These are phyloP conservation scores for Strigomonas culicis DNA, from an alignment of 208 protist species.

Conservation along the genomic window DNA sequence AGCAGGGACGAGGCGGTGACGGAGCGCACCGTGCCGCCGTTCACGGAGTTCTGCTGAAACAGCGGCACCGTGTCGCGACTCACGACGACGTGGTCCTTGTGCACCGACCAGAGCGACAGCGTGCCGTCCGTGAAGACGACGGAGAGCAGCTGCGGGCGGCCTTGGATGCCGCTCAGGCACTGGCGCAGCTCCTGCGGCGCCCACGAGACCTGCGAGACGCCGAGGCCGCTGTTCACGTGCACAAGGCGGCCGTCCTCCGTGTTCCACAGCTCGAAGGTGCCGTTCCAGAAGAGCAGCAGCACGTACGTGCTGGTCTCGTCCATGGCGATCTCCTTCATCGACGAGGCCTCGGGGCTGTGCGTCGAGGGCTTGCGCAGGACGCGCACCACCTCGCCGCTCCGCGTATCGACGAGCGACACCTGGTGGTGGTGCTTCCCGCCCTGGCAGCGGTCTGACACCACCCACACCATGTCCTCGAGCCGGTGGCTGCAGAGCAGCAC, in stretches of 20 bases:
- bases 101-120: conserved; percentile 73
- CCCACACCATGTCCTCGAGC: conserved; percentile 67
- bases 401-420: conserved; percentile 70
- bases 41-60: conserved; percentile 25
- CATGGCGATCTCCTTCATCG: conserved; percentile 66
- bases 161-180: conserved; percentile 54
- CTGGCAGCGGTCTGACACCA: conserved; percentile 55
- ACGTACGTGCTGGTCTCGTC: conserved; percentile 51
- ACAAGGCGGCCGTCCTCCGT: conserved; percentile 51
- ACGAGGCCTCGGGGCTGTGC: neutral
- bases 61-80: conserved; percentile 56
- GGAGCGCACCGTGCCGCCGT: conserved; percentile 33
- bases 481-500: conserved; percentile 57
- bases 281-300: conserved; percentile 64
- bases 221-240: conserved; percentile 65
- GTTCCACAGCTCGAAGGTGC: conserved; percentile 85
- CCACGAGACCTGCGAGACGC: conserved; percentile 73
- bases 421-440: conserved; percentile 66
- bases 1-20: conserved; percentile 27
- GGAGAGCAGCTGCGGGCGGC: conserved; percentile 61
- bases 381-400: conserved; percentile 61
- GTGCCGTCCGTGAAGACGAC: conserved; percentile 71
- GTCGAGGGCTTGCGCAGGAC: conserved; percentile 59
- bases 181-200: conserved; percentile 52
- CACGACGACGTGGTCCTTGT: conserved; percentile 66